Conservation (phyloP, 768 basidiomycete species). For the Psilocybe sp. region DNA sequence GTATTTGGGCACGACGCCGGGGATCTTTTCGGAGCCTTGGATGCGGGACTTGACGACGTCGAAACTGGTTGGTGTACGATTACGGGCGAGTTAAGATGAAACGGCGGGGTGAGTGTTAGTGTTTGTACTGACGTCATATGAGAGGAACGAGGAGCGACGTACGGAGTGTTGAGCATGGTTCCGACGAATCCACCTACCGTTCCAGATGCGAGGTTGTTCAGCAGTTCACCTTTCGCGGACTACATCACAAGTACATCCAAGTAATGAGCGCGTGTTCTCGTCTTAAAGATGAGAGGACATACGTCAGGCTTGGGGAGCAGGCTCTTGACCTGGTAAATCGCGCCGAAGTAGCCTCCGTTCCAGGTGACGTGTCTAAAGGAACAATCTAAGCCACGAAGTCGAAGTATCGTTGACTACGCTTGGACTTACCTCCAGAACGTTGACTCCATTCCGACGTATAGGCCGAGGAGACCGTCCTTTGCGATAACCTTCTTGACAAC, state of each 20-base stretch:
- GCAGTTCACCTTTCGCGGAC: constrained; percentile 65
- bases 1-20: constrained; percentile 82
- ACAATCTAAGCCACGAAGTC: constrained; percentile 3
- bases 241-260: too few relatives aligned
- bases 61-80: constrained; percentile 6
- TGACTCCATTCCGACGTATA: constrained; percentile 95
- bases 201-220: constrained; percentile 94
- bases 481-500: constrained; percentile 78
- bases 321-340: constrained; percentile 81
- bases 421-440: constrained; percentile 96
- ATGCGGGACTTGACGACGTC: constrained; percentile 97
- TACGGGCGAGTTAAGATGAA: not conserved
- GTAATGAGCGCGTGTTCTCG: not conserved
- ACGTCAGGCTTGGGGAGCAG: constrained; percentile 87
- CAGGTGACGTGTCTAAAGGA: constrained; percentile 71
- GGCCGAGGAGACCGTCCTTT: constrained; percentile 78
- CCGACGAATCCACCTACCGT: constrained; percentile 87
- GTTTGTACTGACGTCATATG: constrained; percentile 3
- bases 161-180: constrained; percentile 92
- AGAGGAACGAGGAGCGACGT: constrained; percentile 20
- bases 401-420: not conserved
- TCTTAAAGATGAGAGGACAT: constrained; percentile 14
- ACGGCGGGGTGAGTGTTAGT: constrained; percentile 20
- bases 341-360: constrained; percentile 96
- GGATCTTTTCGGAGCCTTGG: constrained; percentile 64